Evolutionary conservation across 257 asterid genomes (phyloP), one percentile per base, ranked within the genome.

Genomic region (Capsicum pubescens): DNA sequence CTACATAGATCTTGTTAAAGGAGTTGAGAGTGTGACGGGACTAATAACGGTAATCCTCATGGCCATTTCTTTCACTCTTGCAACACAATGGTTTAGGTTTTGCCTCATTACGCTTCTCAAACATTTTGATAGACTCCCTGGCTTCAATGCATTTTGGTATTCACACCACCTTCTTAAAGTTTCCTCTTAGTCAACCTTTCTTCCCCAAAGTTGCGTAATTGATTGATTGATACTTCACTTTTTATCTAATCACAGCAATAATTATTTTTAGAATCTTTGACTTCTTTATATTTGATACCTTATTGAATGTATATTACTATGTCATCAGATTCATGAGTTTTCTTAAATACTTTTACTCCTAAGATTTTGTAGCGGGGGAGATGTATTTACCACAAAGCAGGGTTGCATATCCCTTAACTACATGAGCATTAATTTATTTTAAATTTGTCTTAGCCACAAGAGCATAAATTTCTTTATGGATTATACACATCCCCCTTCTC

Each of bases 391-490:
- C 80, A 74, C 36, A 42, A 15, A 66, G 54, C 7, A 3, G 44
- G 72, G 60, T 13, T 74, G n/a, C 2, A 4, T 54, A 21, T 50
- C 14, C 19, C 39, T 48, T 74, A 50, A 12, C 42, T 21, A 21
- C 69, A 12, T 50, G 46, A n/a, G 48, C 19, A 3, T 21, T 19
- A 42, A 12, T 74, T 71, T 74, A 50, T 19, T 74, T 72, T 19
- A 48, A 48, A 48, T 72, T 12, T 46, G 7, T 46, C 58, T 19
- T 48, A 19, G 7, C 59, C 6, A 50, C 19, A 50, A 19, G 80
- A 48, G 79, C 57, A 17, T 71, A 44, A 74, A 48, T 60, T 50
- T 74, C n/a, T 74, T 21, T 74, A 50, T 48, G 44, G 19, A 74
- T 74, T 59, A 44, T 19, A 50, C 80, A 50, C 80, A 50, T 3